A percentile compares a stretch with the other conserved stretches of the same genome.
Evolutionary conservation across 495 filamentous ascomycete species (phyloP).

Genomic region (Podospora fimiseda): DNA sequence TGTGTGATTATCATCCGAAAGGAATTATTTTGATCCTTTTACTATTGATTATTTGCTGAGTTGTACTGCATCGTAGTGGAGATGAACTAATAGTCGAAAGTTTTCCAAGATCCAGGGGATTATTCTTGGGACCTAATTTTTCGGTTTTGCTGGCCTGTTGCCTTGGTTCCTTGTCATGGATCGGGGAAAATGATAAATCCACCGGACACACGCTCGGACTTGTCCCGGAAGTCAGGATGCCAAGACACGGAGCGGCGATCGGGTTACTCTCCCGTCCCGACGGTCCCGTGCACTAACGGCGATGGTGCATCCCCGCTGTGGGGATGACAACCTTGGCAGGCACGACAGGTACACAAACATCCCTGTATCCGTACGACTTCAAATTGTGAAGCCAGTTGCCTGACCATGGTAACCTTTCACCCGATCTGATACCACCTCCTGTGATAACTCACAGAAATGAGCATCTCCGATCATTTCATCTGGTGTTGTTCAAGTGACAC

Average conservation of each 20-base stretch:
- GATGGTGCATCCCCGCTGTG: constrained; percentile 2
- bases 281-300: background rate
- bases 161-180: background rate
- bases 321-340: constrained; percentile 1
- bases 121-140: too few relatives aligned
- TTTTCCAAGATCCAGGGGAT: too few relatives aligned
- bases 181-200: background rate
- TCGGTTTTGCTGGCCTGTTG: background rate
- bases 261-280: background rate
- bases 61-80: too few relatives aligned
- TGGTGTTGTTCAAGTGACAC: background rate
- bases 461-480: background rate
- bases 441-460: background rate
- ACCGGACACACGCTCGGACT: background rate
- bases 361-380: too few relatives aligned
- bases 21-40: too few relatives aligned
- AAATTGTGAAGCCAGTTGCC: too few relatives aligned
- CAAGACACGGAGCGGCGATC: background rate
- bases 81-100: too few relatives aligned
- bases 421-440: background rate
- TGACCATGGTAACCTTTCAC: background rate
- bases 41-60: too few relatives aligned
- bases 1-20: too few relatives aligned
- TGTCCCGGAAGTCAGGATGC: background rate
- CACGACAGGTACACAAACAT: too few relatives aligned